Evolutionary conservation across 2,329 filamentous ascomycete species (phyloP).

Genomic region (Hypoxylon sp.): DNA sequence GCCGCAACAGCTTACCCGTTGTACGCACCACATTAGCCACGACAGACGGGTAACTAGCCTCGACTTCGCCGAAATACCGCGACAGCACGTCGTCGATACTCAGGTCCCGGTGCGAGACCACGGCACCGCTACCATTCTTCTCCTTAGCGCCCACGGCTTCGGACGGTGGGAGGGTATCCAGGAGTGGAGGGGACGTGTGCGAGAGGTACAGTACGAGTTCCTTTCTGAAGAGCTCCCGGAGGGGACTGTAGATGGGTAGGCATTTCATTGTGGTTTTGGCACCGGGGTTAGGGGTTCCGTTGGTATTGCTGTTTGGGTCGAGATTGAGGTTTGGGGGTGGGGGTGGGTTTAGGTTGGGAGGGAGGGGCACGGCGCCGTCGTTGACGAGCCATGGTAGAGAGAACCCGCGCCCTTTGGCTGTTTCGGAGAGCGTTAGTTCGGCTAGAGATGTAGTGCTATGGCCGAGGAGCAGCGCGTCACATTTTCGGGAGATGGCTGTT

Average conservation of each 20-base stretch:
- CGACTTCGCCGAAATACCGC: conserved; percentile 88
- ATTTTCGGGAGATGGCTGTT: conserved; percentile 70
- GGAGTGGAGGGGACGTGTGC: conserved; percentile 65
- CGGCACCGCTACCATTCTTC: conserved; percentile 47
- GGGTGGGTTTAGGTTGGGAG: conserved; percentile 24
- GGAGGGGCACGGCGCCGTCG: conserved; percentile 71
- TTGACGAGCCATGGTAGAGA: conserved; percentile 84
- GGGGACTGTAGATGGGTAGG: conserved; percentile 76
- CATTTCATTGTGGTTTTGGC: neutral
- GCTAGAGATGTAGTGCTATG: conserved; percentile 90
- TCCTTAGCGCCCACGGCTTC: conserved; percentile 43
- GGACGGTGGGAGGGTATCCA: conserved; percentile 60
- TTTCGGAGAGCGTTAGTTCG: conserved; percentile 85
- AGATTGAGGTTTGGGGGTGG: too few species aligned
- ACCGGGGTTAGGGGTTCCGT: neutral
- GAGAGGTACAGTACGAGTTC: conserved; percentile 79
- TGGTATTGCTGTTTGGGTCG: too few species aligned
- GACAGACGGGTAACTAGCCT: conserved; percentile 87
- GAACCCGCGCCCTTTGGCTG: conserved; percentile 90
- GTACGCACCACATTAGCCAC: conserved; percentile 97
- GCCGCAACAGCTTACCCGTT: conserved; percentile 79
- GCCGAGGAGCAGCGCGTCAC: conserved; percentile 82
- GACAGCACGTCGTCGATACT: conserved; percentile 93
- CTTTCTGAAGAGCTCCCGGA: conserved; percentile 86
- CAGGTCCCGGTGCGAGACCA: conserved; percentile 78